Base-by-base conservation (phyloP, 805 yeast genomes). In the Naumovozyma castellii region DNA sequence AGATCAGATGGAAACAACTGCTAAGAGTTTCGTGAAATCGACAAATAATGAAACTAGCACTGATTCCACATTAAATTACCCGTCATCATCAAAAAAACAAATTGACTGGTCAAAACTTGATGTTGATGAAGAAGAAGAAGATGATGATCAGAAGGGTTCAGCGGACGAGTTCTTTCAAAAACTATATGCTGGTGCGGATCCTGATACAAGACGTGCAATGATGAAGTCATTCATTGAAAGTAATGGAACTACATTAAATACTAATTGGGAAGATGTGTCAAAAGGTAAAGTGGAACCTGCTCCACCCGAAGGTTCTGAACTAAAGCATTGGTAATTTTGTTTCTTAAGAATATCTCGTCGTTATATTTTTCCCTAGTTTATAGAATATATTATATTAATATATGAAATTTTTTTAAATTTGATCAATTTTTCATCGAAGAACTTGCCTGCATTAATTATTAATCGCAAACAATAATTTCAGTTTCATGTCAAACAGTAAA, bases 221-320 rank as follows among this genome's bases (percentile, higher is more conserved):
- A 82, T 85, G 94, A 92, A 92, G 65, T 84, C 95, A 39, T 92
- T 75, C 53, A 69, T 76, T n/a, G 96, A 92, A 62, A 84, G 95
- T 50, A 82, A 84, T 51, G 99, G 99, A 16, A 92, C 98, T 0
- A 76, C 94, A 2, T 67, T 92, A 43, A 84, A 94, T 35, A 92
- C 98, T 3, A 84, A 85, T 56, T 92, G 99, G 99, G 73, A 65
- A 9, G 95, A 86, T 43, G 97, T 94, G 2, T 68, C 75, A 30
- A 68, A 72, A 41, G 76, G 75, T 43, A 68, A 59, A 16, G 82
- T 81, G 34, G 82, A 79, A 51, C 72, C 80, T 2, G 61, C 70
- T 18, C 87, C 94, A 0, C 94, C 95, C 0, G 80, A 77, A 33
- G 90, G 86, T 12, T 71, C 76, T 73, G 78, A 71, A 49, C 71